phyloP scores from a whole-genome alignment of 2,329 filamentous ascomycete genomes.

The Beauveria rudraprayagi region DNA sequence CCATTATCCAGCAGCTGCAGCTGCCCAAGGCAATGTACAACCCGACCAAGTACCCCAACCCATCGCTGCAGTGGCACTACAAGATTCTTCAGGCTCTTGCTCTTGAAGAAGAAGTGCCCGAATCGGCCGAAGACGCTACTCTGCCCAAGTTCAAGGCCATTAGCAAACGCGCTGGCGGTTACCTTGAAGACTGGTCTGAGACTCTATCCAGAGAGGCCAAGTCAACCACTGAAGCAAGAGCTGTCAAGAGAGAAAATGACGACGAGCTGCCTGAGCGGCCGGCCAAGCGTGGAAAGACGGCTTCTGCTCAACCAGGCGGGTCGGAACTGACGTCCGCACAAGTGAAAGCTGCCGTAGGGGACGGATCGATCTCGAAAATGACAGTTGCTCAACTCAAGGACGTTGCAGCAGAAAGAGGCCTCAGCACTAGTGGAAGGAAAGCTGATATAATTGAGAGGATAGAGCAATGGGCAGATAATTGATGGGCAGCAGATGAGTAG shows the following conservation, averaged over 20 bases:
- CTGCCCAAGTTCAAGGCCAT: constrained; percentile 81
- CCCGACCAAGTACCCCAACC: constrained; percentile 82
- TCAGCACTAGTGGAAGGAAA: constrained; percentile 45
- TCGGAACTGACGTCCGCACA: constrained; percentile 36
- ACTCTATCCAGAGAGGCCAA: constrained; percentile 51
- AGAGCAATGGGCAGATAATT: constrained; percentile 45
- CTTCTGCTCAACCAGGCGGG: constrained; percentile 25
- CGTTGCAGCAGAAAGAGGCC: constrained; percentile 37
- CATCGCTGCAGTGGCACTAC: constrained; percentile 94
- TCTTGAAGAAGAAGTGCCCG: constrained; percentile 82
- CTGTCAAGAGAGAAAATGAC: constrained; percentile 45
- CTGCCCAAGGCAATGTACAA: constrained; percentile 81
- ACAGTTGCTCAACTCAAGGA: constrained; percentile 46
- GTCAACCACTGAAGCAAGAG: constrained; percentile 28
- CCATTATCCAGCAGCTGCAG: constrained; percentile 76
- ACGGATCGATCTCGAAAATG: constrained; percentile 43
- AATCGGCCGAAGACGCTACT: constrained; percentile 66
- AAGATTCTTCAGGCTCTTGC: constrained; percentile 85
- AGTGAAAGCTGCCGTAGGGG: constrained; percentile 36
- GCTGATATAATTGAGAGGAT: constrained; percentile 46
- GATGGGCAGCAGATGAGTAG: neutral
- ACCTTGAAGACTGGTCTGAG: constrained; percentile 69
- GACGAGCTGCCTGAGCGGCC: constrained; percentile 35
- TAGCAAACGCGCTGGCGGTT: constrained; percentile 74
- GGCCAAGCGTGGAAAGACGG: constrained; percentile 37